Base-by-base conservation (phyloP, 352 stramenopile species). In the Phytophthora melonis region DNA sequence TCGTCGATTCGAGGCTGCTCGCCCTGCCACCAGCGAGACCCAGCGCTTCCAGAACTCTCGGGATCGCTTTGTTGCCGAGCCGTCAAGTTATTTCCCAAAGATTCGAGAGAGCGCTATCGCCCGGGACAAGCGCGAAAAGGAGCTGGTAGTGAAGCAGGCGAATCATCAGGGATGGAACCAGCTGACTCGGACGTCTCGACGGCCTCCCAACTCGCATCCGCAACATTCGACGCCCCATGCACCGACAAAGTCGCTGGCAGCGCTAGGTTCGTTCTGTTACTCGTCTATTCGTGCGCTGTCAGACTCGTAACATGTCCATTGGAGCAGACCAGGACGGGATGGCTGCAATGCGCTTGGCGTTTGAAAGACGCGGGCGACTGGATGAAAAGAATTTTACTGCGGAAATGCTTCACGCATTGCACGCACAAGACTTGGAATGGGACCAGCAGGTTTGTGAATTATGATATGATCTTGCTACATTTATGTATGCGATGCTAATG, bases 61-160 rank as follows among this genome's bases (percentile, higher is more conserved):
- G 14, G 75, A 80, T 58, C 75, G 71, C 11, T 72, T 81, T 50
- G 75, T 53, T 13, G 72, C 80, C 0, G 81, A 83, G 36, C 50
- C 69, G 1, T 68, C 71, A 9, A 89, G 80, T 43, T 89, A 88
- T 50, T 88, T 89, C 56, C 83, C 83, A 23, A 82, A 79, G 34
- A 89, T 88, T 63, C 70, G 76, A 16, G 83, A 91, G 53, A 87
- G 66, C 23, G 43, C 72, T 13, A 81, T 79, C 3, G 63, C 78
- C 3, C 71, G 83, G 13, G 78, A 91, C 16, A 76, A 71, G 11
- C 74, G 81, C 43, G 83, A 89, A 57, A 81, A 87, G 32, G 73
- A 79, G 30, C 14, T 60, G 19, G 43, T 32, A 23, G 13, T 56
- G 18, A 67, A 65, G n/a, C 49, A 55, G 49, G 23, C 23, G 5